Percentiles rank a stretch among this genome's conserved stretches.
Evolutionary conservation across 192 early-diverging fungal species (phyloP).

Genomic region (Irineochytrium annulatum): DNA sequence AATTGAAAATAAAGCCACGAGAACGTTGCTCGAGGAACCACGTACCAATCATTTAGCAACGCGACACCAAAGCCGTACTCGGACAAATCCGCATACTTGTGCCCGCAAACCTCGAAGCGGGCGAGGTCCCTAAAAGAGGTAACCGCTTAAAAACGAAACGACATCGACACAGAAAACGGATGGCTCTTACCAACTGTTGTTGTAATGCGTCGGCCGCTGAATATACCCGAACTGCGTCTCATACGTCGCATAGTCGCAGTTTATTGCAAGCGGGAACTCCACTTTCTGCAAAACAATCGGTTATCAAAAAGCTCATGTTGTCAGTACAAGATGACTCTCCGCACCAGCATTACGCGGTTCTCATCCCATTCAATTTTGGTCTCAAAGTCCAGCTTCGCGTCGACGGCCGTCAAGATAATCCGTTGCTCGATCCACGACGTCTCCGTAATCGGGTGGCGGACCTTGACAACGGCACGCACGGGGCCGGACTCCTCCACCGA

Average conservation of each 20-base stretch:
- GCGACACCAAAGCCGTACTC: slow-evolving; percentile 95
- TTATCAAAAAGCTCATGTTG: background rate
- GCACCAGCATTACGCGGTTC: slow-evolving; percentile 73
- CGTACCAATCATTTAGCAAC: slow-evolving; percentile 76
- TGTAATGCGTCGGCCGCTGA: slow-evolving; percentile 91
- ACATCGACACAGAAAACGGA: background rate
- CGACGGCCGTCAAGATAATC: slow-evolving; percentile 70
- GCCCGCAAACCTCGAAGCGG: slow-evolving; percentile 94
- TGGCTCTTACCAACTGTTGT: slow-evolving; percentile 78
- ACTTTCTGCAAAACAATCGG: slow-evolving; percentile 66
- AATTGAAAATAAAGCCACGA: background rate
- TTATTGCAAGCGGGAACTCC: slow-evolving; percentile 85
- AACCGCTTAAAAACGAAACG: background rate
- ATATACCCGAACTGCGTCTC: slow-evolving; percentile 93
- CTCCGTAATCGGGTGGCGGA: slow-evolving; percentile 62
- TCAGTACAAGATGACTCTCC: slow-evolving; percentile 4
- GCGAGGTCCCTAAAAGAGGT: slow-evolving; percentile 57
- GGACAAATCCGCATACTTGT: slow-evolving; percentile 95
- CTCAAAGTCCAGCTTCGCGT: slow-evolving; percentile 80
- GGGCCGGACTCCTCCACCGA: slow-evolving; percentile 76
- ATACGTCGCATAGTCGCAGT: slow-evolving; percentile 82
- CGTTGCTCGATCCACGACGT: slow-evolving; percentile 68
- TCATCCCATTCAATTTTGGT: slow-evolving; percentile 91
- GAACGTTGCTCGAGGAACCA: too few species aligned
- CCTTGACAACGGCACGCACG: slow-evolving; percentile 66